Percentiles rank a stretch among this genome's conserved stretches.
phyloP scores from a whole-genome alignment of 148 eudicot species.

The Beta vulgaris region DNA sequence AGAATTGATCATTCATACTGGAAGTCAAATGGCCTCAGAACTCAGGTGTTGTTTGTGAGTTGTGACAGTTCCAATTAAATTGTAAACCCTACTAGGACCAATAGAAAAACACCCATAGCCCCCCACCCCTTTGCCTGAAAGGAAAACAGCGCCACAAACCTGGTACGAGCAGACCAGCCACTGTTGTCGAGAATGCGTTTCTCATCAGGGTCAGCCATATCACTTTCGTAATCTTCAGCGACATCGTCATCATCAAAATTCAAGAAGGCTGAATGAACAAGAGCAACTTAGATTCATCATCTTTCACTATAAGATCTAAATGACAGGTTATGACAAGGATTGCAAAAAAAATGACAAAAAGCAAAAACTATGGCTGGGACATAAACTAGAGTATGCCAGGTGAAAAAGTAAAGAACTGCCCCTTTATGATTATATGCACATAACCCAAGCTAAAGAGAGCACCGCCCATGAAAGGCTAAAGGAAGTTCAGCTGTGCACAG shows the following conservation, averaged over 20 bases:
- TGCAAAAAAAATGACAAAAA: background rate
- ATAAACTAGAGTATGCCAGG: background rate
- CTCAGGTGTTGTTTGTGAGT: background rate
- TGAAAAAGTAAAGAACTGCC: too few species aligned
- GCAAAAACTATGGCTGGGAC: background rate
- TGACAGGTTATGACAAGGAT: background rate
- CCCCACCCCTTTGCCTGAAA: background rate
- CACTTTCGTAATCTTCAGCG: conserved; percentile 60
- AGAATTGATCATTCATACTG: background rate
- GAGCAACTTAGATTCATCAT: conserved; percentile 1
- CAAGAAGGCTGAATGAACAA: conserved; percentile 60
- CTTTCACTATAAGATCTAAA: background rate
- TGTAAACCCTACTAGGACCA: background rate
- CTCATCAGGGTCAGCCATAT: conserved; percentile 56
- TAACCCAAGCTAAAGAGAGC: background rate
- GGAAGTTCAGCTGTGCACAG: background rate
- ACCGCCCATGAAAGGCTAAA: background rate
- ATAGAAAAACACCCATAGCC: background rate
- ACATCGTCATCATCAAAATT: conserved; percentile 84
- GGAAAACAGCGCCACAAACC: conserved; percentile 39
- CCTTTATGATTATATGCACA: too few species aligned
- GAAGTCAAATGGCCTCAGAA: background rate
- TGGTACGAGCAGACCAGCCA: conserved; percentile 99
- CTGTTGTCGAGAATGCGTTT: conserved; percentile 60
- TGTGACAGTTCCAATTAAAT: too few species aligned